Evolutionary conservation across 2,329 filamentous ascomycete genomes (phyloP).

Genomic region (Raffaelea ambrosiae): DNA sequence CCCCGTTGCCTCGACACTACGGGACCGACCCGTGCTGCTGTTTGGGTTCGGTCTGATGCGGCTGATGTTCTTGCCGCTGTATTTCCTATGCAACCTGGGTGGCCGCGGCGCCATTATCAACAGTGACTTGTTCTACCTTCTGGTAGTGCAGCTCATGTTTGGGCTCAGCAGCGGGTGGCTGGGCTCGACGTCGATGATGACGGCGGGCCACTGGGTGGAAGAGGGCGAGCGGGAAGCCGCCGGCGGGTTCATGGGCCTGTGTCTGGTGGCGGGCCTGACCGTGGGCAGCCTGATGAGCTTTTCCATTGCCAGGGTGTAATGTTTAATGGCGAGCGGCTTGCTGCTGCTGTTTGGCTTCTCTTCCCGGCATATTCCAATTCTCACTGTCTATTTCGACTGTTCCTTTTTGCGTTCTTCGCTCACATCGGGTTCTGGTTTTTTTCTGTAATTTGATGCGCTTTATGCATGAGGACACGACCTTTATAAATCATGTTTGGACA

Average conservation of each 20-base stretch:
- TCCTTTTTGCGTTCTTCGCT: no score
- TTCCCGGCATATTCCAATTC: no score
- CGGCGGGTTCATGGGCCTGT: constrained; percentile 89
- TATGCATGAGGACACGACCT: neutral
- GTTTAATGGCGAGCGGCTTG: constrained; percentile 16
- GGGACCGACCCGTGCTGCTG: constrained; percentile 55
- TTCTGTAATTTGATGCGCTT: neutral
- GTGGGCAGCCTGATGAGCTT: constrained; percentile 88
- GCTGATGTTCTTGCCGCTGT: constrained; percentile 69
- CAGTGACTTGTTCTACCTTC: constrained; percentile 83
- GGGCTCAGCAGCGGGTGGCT: constrained; percentile 83
- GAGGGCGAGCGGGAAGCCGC: constrained; percentile 78
- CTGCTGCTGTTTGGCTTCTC: neutral
- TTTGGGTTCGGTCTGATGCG: constrained; percentile 61
- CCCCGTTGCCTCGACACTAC: constrained; percentile 42
- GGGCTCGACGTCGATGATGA: constrained; percentile 86
- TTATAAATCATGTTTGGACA: neutral
- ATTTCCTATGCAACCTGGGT: constrained; percentile 80
- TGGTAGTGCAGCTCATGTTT: constrained; percentile 75
- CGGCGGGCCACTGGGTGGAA: constrained; percentile 71
- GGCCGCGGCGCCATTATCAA: constrained; percentile 63
- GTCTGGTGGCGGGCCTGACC: constrained; percentile 75
- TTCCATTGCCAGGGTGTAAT: constrained; percentile 43
- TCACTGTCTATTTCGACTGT: neutral
- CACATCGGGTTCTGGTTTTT: neutral